A percentile compares a stretch with the other conserved stretches of the same genome.
phyloP scores from a whole-genome alignment of 2,329 filamentous ascomycete genomes.

The Gnomoniopsis sp. region DNA sequence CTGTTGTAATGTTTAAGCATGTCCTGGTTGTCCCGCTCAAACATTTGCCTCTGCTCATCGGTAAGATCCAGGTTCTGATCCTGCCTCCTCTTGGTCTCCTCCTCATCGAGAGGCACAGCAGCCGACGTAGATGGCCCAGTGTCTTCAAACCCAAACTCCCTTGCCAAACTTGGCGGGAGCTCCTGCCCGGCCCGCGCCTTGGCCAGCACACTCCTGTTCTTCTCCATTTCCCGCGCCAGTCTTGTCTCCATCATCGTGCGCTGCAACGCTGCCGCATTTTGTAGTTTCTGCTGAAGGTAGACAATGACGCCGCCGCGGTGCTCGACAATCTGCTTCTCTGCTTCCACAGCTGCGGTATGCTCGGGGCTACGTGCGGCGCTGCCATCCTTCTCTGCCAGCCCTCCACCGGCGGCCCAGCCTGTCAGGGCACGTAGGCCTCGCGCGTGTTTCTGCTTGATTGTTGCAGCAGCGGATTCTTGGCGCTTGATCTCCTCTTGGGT shows the following conservation, averaged over 20 bases:
- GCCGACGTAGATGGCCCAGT: constrained; percentile 7
- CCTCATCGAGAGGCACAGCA: constrained; percentile 16
- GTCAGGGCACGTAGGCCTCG: constrained; percentile 60
- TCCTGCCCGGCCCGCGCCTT: constrained; percentile 49
- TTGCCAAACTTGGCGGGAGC: constrained; percentile 22
- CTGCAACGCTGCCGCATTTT: constrained; percentile 74
- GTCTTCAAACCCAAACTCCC: constrained; percentile 16
- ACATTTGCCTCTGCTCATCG: constrained; percentile 84
- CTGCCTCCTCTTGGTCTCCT: constrained; percentile 22
- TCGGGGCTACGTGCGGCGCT: constrained; percentile 53
- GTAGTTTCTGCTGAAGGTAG: constrained; percentile 72
- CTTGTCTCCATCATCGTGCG: constrained; percentile 91
- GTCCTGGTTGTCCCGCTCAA: constrained; percentile 87
- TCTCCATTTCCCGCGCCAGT: constrained; percentile 80
- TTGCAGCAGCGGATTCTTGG: constrained; percentile 67
- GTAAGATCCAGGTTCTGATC: constrained; percentile 56
- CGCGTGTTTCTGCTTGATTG: constrained; percentile 69
- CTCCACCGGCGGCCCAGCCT: constrained; percentile 66
- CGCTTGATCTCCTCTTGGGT: constrained; percentile 80
- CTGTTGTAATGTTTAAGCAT: constrained; percentile 93
- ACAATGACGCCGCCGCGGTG: constrained; percentile 82
- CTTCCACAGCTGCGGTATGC: constrained; percentile 69
- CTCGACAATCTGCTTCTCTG: constrained; percentile 60
- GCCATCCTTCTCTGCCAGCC: constrained; percentile 33
- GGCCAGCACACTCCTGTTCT: constrained; percentile 80